These are phyloP conservation scores for Fusarium hainanense DNA, from an alignment of 2,329 filamentous ascomycete genomes.

Conservation along the genomic window DNA sequence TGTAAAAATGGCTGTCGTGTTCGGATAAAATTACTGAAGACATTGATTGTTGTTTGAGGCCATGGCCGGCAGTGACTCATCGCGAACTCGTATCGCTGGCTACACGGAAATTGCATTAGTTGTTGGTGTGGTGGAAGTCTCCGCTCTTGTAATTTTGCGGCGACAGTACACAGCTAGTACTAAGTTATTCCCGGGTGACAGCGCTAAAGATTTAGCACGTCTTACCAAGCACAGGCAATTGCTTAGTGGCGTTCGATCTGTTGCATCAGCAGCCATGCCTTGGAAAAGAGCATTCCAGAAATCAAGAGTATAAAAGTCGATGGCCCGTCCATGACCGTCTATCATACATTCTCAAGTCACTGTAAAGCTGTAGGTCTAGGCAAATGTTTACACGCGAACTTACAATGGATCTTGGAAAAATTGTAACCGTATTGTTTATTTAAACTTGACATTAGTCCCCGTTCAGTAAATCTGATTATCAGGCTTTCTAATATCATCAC, in stretches of 20 bases:
- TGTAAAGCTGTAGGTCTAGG: too few relatives aligned
- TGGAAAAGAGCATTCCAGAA: background rate
- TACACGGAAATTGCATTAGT: background rate
- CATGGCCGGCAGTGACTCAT: background rate
- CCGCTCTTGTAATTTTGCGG: rapidly evolving
- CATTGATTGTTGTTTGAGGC: too few relatives aligned
- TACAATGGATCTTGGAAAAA: too few relatives aligned
- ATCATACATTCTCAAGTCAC: background rate
- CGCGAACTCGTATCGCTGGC: background rate
- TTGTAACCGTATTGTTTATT: too few relatives aligned
- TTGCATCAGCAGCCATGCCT: background rate
- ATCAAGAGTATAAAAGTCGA: background rate
- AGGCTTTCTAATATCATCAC: too few relatives aligned
- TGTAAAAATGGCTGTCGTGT: too few relatives aligned
- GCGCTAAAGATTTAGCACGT: background rate
- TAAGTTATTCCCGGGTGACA: rapidly evolving
- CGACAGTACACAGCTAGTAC: background rate
- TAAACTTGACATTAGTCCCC: too few relatives aligned
- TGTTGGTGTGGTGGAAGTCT: background rate
- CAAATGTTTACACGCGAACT: too few relatives aligned
- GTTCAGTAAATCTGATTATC: too few relatives aligned
- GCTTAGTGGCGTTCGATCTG: background rate
- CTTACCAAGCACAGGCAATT: background rate
- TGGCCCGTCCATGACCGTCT: background rate
- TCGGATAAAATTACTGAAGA: too few relatives aligned